A percentile compares a stretch with the other conserved stretches of the same genome.
phyloP scores from a whole-genome alignment of 805 yeast genomes.

The Dipodascopsis uninucleata region DNA sequence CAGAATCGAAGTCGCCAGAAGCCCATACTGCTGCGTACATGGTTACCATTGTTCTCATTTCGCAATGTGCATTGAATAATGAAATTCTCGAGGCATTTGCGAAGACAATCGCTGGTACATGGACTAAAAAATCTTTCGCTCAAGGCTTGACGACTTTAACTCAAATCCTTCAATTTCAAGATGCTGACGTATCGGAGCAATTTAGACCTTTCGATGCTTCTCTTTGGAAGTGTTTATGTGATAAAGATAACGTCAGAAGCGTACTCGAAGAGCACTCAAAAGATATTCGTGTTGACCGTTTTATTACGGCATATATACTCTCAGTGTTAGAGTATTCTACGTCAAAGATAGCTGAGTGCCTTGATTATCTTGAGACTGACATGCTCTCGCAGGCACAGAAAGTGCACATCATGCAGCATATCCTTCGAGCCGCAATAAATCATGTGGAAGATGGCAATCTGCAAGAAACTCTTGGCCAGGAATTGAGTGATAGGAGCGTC shows the following conservation, averaged over 20 bases:
- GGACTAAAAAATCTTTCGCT: constrained; percentile 31
- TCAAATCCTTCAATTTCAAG: constrained; percentile 18
- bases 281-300: constrained; percentile 39
- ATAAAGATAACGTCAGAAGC: constrained; percentile 26
- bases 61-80: constrained; percentile 61
- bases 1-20: constrained; percentile 42
- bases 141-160: constrained; percentile 24
- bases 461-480: constrained; percentile 3
- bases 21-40: constrained; percentile 82
- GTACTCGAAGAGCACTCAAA: constrained; percentile 31
- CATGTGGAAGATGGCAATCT: constrained; percentile 1
- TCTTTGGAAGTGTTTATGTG: constrained; percentile 24
- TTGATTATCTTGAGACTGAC: constrained; percentile 5
- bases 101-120: constrained; percentile 51
- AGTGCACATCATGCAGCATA: constrained; percentile 3
- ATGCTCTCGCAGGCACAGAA: constrained; percentile 10
- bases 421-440: constrained; percentile 5
- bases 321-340: constrained; percentile 46
- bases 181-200: constrained; percentile 22
- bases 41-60: constrained; percentile 67
- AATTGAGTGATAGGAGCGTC: constrained; percentile 1
- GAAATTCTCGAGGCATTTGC: constrained; percentile 58
- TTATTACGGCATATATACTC: constrained; percentile 45
- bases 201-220: constrained; percentile 23
- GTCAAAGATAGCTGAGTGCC: constrained; percentile 25